These are phyloP conservation scores for Coniochaeta pulveracea DNA, from an alignment of 2,329 filamentous ascomycete genomes.

Conservation along the genomic window DNA sequence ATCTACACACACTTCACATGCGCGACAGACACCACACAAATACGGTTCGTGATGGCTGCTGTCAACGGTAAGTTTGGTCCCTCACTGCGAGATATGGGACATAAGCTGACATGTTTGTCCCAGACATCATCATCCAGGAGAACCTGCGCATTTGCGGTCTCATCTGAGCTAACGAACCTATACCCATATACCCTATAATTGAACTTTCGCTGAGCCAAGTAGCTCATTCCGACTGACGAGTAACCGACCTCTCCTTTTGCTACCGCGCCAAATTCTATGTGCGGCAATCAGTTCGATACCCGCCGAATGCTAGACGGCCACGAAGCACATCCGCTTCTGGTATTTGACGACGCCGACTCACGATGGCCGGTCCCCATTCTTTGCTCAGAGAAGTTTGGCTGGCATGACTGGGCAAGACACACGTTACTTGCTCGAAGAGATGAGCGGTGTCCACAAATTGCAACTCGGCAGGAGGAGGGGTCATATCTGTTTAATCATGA, in stretches of 20 bases:
- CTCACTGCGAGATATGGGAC: neutral
- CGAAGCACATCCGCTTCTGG: no score
- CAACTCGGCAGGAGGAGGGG: no score
- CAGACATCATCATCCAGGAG: constrained; percentile 99
- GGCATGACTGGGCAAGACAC: no score
- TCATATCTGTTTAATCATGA: no score
- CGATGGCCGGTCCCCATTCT: no score
- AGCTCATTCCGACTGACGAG: constrained; percentile 1
- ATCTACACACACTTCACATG: constrained; percentile 99
- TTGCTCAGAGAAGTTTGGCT: no score
- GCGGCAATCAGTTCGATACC: no score
- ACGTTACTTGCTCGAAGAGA: no score
- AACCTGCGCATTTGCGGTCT: constrained; percentile 94
- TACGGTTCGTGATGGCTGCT: constrained; percentile 98
- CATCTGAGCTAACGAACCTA: constrained; percentile 53
- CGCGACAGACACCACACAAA: constrained; percentile 96
- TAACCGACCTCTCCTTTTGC: neutral
- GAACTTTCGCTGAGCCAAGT: neutral
- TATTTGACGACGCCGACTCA: no score
- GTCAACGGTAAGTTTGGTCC: constrained; percentile 68
- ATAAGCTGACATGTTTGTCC: constrained; percentile 28
- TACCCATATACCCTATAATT: constrained; percentile 8
- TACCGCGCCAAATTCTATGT: no score
- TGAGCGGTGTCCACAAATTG: no score
- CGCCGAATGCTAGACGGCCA: no score